Evolutionary conservation across 2,329 filamentous ascomycete species (phyloP).

Genomic region (Neonectria magnoliae): DNA sequence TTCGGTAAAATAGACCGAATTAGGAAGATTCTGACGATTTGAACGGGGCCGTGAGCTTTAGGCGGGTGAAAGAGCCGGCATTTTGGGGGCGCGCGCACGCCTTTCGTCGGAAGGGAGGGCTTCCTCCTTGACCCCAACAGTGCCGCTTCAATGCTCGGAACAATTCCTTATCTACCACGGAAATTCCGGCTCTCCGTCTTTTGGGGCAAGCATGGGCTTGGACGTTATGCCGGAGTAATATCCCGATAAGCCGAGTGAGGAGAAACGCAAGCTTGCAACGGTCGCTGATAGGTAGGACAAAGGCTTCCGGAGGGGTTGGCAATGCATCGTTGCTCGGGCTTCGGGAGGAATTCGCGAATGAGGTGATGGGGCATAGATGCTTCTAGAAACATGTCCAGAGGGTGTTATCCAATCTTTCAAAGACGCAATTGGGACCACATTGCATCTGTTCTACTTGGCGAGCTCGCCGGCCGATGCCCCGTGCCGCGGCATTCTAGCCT

Average conservation of each 20-base stretch:
- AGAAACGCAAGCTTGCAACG: neutral
- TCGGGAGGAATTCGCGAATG: neutral
- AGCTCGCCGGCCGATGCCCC: no score
- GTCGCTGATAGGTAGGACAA: slow-evolving; percentile 1
- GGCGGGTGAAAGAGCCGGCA: neutral
- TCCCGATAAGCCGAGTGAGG: neutral
- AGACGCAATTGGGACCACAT: no score
- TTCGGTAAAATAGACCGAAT: slow-evolving; percentile 19
- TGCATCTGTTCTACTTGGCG: no score
- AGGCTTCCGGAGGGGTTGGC: slow-evolving; percentile 1
- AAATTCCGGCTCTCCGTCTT: neutral
- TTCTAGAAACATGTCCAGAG: neutral
- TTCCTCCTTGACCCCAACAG: neutral
- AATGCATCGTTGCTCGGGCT: neutral
- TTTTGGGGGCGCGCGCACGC: neutral
- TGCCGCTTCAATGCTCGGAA: neutral
- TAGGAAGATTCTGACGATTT: slow-evolving; percentile 2
- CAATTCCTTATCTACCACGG: neutral
- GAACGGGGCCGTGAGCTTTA: neutral
- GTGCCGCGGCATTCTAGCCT: no score
- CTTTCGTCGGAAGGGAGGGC: neutral
- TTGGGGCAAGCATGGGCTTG: neutral
- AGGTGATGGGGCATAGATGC: neutral
- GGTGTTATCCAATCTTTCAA: no score
- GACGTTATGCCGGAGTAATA: neutral